phyloP scores from a whole-genome alignment of 352 stramenopile species.

The Thalassiosira delicatula region DNA sequence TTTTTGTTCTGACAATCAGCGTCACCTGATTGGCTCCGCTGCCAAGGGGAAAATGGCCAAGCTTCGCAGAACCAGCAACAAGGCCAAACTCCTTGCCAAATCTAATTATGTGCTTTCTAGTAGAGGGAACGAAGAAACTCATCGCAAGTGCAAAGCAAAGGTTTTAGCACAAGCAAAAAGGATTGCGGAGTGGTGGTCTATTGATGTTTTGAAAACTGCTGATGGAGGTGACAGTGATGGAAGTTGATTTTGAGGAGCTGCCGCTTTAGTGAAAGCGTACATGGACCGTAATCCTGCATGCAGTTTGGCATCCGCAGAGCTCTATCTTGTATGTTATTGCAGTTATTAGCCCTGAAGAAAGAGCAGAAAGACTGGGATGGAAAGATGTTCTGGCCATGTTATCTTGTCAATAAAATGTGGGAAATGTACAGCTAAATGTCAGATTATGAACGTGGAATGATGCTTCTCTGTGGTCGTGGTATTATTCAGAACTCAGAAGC shows the following conservation, averaged over 20 bases:
- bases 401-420: constrained; percentile 73
- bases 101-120: too few species aligned
- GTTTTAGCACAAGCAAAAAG: too few species aligned
- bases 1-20: too few species aligned
- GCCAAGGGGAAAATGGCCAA: too few species aligned
- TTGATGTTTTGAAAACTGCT: too few species aligned
- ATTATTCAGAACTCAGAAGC: too few species aligned
- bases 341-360: constrained; percentile 76
- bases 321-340: constrained; percentile 61
- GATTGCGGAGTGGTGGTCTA: too few species aligned
- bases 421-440: constrained; percentile 65
- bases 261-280: not conserved
- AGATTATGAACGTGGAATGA: constrained; percentile 70
- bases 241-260: not conserved
- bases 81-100: too few species aligned
- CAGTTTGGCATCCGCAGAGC: not conserved
- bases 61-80: too few species aligned
- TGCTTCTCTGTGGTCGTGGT: constrained; percentile 71
- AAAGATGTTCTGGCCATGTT: constrained; percentile 58
- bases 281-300: not conserved
- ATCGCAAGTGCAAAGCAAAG: too few species aligned
- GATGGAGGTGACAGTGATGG: not conserved
- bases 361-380: constrained; percentile 72
- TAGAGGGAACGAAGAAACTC: too few species aligned
- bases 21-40: too few species aligned